phyloP scores from a whole-genome alignment of 352 stramenopile genomes.

The Phytopythium montanum region DNA sequence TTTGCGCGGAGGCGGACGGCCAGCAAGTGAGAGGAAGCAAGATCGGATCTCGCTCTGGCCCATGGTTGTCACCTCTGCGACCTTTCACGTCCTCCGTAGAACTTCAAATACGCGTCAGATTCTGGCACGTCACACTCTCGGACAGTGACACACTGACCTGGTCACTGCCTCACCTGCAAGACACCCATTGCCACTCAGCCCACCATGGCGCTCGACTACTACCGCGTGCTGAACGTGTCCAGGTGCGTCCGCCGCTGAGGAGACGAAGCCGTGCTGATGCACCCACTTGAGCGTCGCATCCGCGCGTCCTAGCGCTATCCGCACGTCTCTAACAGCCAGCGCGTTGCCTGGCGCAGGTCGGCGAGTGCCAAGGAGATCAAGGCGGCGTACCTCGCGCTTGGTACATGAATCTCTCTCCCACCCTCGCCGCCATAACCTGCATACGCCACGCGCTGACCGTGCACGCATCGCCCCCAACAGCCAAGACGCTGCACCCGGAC shows the following conservation, averaged over 20 bases:
- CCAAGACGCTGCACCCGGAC: constrained; percentile 83
- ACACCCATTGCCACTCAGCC: background rate
- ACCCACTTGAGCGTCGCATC: background rate
- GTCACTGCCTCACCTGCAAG: no score
- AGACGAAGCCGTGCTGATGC: background rate
- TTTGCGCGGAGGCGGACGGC: background rate
- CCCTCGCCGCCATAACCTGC: no score
- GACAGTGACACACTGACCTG: no score
- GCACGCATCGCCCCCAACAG: constrained; percentile 12
- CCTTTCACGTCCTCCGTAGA: no score
- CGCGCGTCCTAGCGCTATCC: background rate
- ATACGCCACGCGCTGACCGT: background rate
- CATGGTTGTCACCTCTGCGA: no score
- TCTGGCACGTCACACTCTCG: no score
- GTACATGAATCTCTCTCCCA: no score
- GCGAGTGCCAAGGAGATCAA: constrained; percentile 78
- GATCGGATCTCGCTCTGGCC: background rate
- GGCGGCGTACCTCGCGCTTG: constrained; percentile 69
- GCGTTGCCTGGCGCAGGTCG: constrained; percentile 9
- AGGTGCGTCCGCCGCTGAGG: constrained; percentile 22
- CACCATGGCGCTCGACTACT: constrained; percentile 54
- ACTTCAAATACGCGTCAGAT: no score
- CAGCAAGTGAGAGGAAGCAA: background rate
- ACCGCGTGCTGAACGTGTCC: constrained; percentile 74
- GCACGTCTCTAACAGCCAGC: constrained; percentile 12